phyloP scores from a whole-genome alignment of 331 rosid genomes.

The Cydonia oblonga region DNA sequence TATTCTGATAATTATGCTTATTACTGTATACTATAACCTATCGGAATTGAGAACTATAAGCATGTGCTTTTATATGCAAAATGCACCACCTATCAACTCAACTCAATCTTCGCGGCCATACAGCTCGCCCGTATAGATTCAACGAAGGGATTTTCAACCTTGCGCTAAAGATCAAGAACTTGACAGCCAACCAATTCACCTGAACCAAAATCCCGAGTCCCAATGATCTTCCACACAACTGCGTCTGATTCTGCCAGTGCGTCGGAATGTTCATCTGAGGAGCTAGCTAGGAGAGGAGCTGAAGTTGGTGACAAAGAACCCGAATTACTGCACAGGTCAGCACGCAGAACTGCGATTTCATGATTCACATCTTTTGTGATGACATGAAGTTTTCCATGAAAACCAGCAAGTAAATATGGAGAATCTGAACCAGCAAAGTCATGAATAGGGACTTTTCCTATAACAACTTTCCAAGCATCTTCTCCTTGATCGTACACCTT shows the following conservation, averaged over 20 bases:
- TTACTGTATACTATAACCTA: not conserved
- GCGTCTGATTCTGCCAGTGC: constrained; percentile 44
- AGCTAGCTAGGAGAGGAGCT: constrained; percentile 18
- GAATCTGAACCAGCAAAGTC: constrained; percentile 78
- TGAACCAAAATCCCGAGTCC: constrained; percentile 47
- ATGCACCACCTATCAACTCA: not conserved
- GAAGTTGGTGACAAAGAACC: constrained; percentile 25
- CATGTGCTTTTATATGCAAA: not conserved
- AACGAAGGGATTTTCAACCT: not conserved
- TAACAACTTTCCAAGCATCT: constrained; percentile 76
- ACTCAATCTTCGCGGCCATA: not conserved
- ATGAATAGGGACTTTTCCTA: constrained; percentile 69
- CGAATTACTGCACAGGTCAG: constrained; percentile 34
- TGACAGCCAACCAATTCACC: constrained; percentile 86
- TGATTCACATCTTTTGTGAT: constrained; percentile 69
- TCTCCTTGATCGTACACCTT: constrained; percentile 78
- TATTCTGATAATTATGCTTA: not conserved
- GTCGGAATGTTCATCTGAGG: constrained; percentile 29
- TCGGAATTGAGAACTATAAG: not conserved
- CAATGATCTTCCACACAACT: constrained; percentile 52
- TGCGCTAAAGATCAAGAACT: constrained; percentile 57
- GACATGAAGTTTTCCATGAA: constrained; percentile 79
- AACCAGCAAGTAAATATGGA: constrained; percentile 83
- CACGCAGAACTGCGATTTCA: constrained; percentile 48
- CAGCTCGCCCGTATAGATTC: not conserved